Conservation (phyloP, 2,329 filamentous ascomycete genomes). For the Ceratocystis smalleyi region DNA sequence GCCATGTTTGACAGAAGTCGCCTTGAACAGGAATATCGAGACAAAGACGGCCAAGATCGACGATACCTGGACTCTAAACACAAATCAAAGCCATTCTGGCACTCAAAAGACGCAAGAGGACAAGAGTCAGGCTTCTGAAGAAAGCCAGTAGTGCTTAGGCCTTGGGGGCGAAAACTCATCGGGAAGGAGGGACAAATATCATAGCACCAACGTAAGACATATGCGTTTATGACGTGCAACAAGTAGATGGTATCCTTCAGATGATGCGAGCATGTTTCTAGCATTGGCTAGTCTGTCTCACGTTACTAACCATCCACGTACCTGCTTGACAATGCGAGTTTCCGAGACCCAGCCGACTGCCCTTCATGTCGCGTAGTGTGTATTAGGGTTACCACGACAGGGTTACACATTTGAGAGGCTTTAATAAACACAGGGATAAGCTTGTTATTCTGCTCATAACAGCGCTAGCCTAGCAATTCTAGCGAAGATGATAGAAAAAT, state of each 20-base stretch:
- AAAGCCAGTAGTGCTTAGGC: too few species aligned
- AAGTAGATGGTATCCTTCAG: not conserved
- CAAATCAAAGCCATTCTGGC: not conserved
- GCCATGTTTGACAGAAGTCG: conserved; percentile 3
- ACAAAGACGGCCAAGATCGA: not conserved
- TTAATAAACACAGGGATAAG: not conserved
- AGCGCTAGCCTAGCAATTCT: not conserved
- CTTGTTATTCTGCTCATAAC: not conserved
- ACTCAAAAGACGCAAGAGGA: too few species aligned
- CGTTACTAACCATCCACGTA: not conserved
- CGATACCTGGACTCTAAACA: not conserved
- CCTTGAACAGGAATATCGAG: not conserved
- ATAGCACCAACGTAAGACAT: not conserved
- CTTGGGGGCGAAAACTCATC: too few species aligned
- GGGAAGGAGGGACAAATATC: not conserved
- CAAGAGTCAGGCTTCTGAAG: too few species aligned
- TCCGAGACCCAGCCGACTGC: not conserved
- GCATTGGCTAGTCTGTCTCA: not conserved
- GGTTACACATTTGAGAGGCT: not conserved
- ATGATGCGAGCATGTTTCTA: not conserved
- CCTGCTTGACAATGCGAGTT: not conserved
- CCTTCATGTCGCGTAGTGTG: too few species aligned
- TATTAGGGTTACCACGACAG: not conserved
- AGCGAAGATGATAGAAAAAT: not conserved
- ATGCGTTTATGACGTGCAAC: not conserved